These are phyloP conservation scores for Hyaloscypha variabilis DNA, from an alignment of 495 filamentous ascomycete genomes.

Conservation along the genomic window DNA sequence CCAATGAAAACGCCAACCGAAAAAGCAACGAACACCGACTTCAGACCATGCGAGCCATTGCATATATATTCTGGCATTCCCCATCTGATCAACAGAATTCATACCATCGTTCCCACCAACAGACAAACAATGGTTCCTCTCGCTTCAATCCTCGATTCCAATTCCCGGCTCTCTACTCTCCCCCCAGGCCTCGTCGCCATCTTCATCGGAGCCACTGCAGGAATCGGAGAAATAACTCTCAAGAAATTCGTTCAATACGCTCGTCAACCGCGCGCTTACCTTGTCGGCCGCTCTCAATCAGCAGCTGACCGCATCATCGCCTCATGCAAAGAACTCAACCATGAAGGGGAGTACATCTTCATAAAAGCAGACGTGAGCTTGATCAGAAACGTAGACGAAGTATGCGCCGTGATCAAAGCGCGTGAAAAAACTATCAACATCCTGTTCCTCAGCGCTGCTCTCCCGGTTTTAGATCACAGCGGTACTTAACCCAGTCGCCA, in stretches of 20 bases:
- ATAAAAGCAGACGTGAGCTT: constrained; percentile 28
- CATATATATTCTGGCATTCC: too few relatives aligned
- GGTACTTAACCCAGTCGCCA: not conserved
- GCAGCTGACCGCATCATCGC: constrained; percentile 37
- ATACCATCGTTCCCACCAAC: too few relatives aligned
- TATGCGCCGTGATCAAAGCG: constrained; percentile 31
- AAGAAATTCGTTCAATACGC: constrained; percentile 33
- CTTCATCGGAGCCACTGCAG: constrained; percentile 43
- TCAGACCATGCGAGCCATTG: too few relatives aligned
- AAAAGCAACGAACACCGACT: too few relatives aligned
- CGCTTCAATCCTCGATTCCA: too few relatives aligned
- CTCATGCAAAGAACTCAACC: constrained; percentile 25
- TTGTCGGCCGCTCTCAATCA: constrained; percentile 43
- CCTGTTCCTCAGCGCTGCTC: constrained; percentile 26
- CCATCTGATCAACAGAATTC: too few relatives aligned
- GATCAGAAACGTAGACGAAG: constrained; percentile 28
- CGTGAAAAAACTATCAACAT: constrained; percentile 26
- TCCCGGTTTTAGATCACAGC: too few relatives aligned
- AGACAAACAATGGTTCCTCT: too few relatives aligned
- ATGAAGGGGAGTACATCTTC: constrained; percentile 24
- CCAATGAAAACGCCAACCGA: too few relatives aligned
- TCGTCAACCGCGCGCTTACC: constrained; percentile 32
- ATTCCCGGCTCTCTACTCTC: too few relatives aligned
- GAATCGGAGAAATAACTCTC: constrained; percentile 41
- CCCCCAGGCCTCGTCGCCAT: constrained; percentile 12